Evolutionary conservation across 305 asterid genomes (phyloP).

Genomic region (Euphrasia arctica): DNA sequence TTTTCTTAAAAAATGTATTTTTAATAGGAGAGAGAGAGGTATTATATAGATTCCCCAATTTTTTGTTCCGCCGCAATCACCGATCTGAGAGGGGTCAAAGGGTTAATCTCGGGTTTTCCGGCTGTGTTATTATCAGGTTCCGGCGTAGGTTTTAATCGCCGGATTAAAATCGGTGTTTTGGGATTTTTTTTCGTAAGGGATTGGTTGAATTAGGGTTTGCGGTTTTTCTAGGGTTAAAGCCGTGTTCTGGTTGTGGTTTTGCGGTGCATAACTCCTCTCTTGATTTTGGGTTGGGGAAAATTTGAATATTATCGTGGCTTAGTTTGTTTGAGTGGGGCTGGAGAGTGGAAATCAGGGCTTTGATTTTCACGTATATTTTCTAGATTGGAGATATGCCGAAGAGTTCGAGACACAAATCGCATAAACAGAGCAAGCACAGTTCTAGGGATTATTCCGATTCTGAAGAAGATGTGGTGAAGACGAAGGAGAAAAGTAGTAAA

Average conservation of each 20-base stretch:
- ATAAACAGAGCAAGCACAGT: slow-evolving; percentile 84
- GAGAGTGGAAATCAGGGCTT: slow-evolving; percentile 32
- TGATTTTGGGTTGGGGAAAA: slow-evolving; percentile 13
- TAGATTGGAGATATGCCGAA: slow-evolving; percentile 59
- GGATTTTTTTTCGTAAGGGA: slow-evolving; percentile 23
- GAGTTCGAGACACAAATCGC: slow-evolving; percentile 91
- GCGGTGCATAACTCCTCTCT: slow-evolving; percentile 26
- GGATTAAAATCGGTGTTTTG: slow-evolving; percentile 27
- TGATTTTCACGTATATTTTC: slow-evolving; percentile 16
- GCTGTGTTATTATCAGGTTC: slow-evolving; percentile 25
- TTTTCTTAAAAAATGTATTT: slow-evolving; percentile 23
- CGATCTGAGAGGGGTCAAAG: slow-evolving; percentile 54
- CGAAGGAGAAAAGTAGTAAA: slow-evolving; percentile 53
- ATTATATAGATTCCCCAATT: slow-evolving; percentile 21
- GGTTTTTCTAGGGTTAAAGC: background rate
- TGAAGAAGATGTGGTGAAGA: slow-evolving; percentile 61
- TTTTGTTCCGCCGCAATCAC: slow-evolving; percentile 48
- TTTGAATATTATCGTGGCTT: slow-evolving; percentile 19
- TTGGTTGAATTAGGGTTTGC: slow-evolving; percentile 53
- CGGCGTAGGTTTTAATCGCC: slow-evolving; percentile 23
- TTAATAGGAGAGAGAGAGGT: slow-evolving; percentile 7
- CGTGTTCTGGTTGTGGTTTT: background rate
- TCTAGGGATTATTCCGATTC: slow-evolving; percentile 87
- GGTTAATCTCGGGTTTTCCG: slow-evolving; percentile 25
- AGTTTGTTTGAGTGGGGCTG: slow-evolving; percentile 21